phyloP scores from a whole-genome alignment of 2,329 filamentous ascomycete species.

The Fusarium mexicanum region DNA sequence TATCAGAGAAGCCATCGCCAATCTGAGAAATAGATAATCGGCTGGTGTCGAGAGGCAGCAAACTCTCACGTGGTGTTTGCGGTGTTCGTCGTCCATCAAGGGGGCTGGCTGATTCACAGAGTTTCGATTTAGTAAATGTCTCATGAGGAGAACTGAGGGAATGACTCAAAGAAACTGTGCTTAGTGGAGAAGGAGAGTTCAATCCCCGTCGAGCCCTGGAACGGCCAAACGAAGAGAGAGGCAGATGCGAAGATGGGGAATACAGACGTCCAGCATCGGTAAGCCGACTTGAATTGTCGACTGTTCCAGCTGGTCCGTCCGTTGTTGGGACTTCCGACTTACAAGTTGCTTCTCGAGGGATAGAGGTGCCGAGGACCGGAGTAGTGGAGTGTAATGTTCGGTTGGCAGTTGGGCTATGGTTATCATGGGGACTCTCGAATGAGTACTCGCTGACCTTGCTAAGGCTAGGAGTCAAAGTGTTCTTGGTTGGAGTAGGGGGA shows the following conservation, averaged over 20 bases:
- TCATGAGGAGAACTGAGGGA: slow-evolving; percentile 47
- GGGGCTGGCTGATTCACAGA: slow-evolving; percentile 68
- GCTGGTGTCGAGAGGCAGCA: slow-evolving; percentile 82
- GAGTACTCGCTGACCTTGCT: slow-evolving; percentile 51
- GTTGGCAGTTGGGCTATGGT: slow-evolving; percentile 55
- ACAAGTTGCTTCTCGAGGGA: slow-evolving; percentile 55
- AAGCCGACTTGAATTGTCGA: slow-evolving; percentile 30
- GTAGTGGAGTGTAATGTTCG: slow-evolving; percentile 54
- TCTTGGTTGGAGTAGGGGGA: slow-evolving; percentile 95
- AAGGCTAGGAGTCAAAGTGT: slow-evolving; percentile 57
- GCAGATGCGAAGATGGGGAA: slow-evolving; percentile 46
- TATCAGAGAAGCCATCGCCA: slow-evolving; percentile 49
- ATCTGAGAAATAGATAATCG: slow-evolving; percentile 81
- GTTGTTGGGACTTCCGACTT: slow-evolving; percentile 50
- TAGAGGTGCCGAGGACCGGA: slow-evolving; percentile 52
- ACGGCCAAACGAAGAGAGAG: slow-evolving; percentile 52
- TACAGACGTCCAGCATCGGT: slow-evolving; percentile 47
- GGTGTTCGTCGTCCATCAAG: slow-evolving; percentile 71
- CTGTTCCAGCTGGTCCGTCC: slow-evolving; percentile 22
- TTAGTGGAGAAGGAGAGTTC: slow-evolving; percentile 49
- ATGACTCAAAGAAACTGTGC: slow-evolving; percentile 41
- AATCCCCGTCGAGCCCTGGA: slow-evolving; percentile 46
- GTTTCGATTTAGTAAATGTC: slow-evolving; percentile 61
- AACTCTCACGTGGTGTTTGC: slow-evolving; percentile 80
- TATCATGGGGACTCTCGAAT: slow-evolving; percentile 50